Evolutionary conservation across 2,329 filamentous ascomycete genomes (phyloP), one percentile per base, ranked within the genome.

Genomic region (Fusarium lateritium): DNA sequence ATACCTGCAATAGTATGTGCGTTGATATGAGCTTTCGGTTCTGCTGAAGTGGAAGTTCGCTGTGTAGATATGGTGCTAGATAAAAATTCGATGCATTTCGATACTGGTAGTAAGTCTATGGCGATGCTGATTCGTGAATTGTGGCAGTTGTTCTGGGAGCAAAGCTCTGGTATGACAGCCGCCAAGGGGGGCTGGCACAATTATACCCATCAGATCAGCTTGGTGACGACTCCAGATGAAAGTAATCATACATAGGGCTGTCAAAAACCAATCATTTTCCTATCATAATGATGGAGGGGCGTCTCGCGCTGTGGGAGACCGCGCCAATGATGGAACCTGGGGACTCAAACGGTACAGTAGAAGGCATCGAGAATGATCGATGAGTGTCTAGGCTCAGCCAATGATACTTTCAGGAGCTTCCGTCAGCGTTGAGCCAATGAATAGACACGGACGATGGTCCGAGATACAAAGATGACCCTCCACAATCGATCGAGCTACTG

Each of bases 281-380:
- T 59, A 40, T 65, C 61, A 61, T 65, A 2, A 51, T 65, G 44
- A 65, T 34, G 33, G 17, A 26, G 21, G 22, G 55, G 55, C 7
- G n/a, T 17, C 14, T 34, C 9, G 13, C 19, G 8, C 24, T 21
- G 28, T 33, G 17, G 17, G n/a, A 7, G 10, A 38, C n/a, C 17
- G 15, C 42, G 38, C 24, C 26, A 40, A 15, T 15, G 19, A 19
- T n/a, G 42, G 40, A n/a, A 49, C 28, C 54, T 42, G 19, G 56
- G 56, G 14, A 22, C 22, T 40, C n/a, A 33, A 34, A 31, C 17
- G 40, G 17, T 17, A 33, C 17, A 34, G 17, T 17, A 33, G 33
- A n/a, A 33, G 24, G 7, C 24, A 44, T 42, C 17, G 31, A 62
- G 15, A 17, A 52, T 28, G 7, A 19, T 24, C 22, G 56, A 42